phyloP scores from a whole-genome alignment of 805 yeast genomes.

The Monosporozyma siamensis region DNA sequence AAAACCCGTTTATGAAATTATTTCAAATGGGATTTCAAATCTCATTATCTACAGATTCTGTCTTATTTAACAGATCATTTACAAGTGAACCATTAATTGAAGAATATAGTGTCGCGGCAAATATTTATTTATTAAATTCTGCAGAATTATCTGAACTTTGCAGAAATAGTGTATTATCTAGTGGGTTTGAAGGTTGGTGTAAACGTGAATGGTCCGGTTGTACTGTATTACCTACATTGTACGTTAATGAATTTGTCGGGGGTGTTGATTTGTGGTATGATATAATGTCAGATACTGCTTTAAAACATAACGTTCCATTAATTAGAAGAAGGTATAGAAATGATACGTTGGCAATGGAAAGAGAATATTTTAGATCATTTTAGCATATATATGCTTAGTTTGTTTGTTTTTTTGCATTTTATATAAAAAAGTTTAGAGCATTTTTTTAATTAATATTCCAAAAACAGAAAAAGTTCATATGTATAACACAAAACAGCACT shows the following conservation, averaged over 20 bases:
- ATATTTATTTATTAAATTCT: conserved; percentile 21
- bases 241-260: conserved; percentile 13
- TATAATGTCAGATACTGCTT: conserved; percentile 14
- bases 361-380: conserved; percentile 12
- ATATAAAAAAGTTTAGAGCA: too few species aligned
- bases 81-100: conserved; percentile 24
- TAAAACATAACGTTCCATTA: conserved; percentile 23
- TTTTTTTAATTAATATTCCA: too few species aligned
- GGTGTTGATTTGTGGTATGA: conserved; percentile 20
- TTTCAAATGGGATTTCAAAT: conserved; percentile 20
- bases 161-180: conserved; percentile 19
- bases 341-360: conserved; percentile 18
- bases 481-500: too few species aligned
- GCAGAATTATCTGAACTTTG: conserved; percentile 24
- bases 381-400: too few species aligned
- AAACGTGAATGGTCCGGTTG: conserved; percentile 25
- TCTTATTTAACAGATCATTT: conserved; percentile 23
- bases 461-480: too few species aligned
- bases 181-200: conserved; percentile 23
- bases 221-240: conserved; percentile 3
- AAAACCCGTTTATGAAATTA: conserved; percentile 23
- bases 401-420: too few species aligned
- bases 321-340: conserved; percentile 18
- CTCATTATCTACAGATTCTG: conserved; percentile 18
- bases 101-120: conserved; percentile 27